These are phyloP conservation scores for Ustilago shanxiensis DNA, from an alignment of 1,284 basidiomycete genomes.

Conservation along the genomic window DNA sequence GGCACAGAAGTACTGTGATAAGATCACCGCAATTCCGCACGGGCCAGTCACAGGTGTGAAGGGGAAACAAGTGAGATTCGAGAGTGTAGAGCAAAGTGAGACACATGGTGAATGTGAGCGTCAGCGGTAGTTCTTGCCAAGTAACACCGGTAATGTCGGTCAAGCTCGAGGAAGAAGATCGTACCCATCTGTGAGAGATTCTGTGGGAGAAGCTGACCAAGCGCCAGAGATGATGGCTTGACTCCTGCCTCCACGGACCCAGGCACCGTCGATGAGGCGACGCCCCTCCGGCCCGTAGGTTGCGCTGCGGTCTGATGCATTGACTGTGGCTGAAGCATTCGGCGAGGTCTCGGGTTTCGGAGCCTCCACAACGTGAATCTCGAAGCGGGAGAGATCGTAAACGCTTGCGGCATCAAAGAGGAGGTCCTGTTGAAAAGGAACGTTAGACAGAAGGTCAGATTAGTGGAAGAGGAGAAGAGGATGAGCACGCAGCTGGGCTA, in stretches of 20 bases:
- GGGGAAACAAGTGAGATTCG: neutral
- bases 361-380: slow-evolving; percentile 59
- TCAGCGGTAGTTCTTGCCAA: slow-evolving; percentile 5
- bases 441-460: too few relatives aligned
- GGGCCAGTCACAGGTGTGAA: neutral
- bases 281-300: slow-evolving; percentile 10
- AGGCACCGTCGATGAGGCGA: slow-evolving; percentile 48
- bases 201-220: slow-evolving; percentile 48
- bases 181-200: slow-evolving; percentile 40
- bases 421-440: slow-evolving; percentile 47
- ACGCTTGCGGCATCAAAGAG: slow-evolving; percentile 62
- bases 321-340: too few relatives aligned
- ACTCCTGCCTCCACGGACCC: slow-evolving; percentile 51
- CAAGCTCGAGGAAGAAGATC: slow-evolving; percentile 37
- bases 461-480: neutral
- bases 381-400: slow-evolving; percentile 59
- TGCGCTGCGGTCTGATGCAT: neutral
- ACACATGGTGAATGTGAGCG: neutral
- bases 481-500: neutral
- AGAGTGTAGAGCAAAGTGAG: neutral
- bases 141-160: neutral
- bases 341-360: neutral
- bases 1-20: neutral
- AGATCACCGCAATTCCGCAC: neutral
- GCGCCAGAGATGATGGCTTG: slow-evolving; percentile 55